Conservation (phyloP, 2,329 filamentous ascomycete species). For the Stagonosporopsis rhizophila region DNA sequence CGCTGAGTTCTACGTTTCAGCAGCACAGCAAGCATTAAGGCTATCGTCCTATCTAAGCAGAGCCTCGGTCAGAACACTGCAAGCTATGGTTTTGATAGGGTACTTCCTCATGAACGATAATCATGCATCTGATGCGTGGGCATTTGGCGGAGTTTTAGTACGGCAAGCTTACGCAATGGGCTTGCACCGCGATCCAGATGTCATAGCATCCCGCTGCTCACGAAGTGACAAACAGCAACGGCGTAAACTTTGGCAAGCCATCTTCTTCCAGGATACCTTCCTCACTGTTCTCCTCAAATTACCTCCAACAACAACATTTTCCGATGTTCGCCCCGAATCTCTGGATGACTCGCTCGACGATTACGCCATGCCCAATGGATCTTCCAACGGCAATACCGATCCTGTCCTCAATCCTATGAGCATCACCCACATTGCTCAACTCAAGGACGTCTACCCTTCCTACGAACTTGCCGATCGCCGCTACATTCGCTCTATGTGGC, state of each 20-base stretch:
- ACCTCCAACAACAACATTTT: conserved; percentile 79
- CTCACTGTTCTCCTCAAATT: conserved; percentile 78
- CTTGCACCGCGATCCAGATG: conserved; percentile 78
- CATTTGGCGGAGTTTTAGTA: conserved; percentile 78
- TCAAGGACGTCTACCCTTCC: conserved; percentile 47
- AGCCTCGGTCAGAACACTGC: conserved; percentile 74
- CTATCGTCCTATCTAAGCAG: conserved; percentile 79
- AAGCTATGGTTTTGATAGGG: conserved; percentile 81
- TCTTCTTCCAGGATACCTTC: conserved; percentile 82
- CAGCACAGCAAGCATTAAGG: conserved; percentile 77
- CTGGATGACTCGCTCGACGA: conserved; percentile 71
- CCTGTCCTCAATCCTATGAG: conserved; percentile 60
- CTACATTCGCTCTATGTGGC: conserved; percentile 80
- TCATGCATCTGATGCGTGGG: conserved; percentile 82
- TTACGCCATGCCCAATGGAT: conserved; percentile 69
- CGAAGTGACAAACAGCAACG: conserved; percentile 79
- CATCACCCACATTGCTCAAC: conserved; percentile 57
- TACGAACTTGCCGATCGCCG: conserved; percentile 49
- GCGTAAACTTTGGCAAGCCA: conserved; percentile 82
- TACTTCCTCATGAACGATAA: conserved; percentile 90
- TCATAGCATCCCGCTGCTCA: conserved; percentile 70
- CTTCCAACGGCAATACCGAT: conserved; percentile 44
- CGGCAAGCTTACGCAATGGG: conserved; percentile 84
- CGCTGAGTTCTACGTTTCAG: conserved; percentile 82
- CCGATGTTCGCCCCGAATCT: conserved; percentile 78